Percentiles rank a stretch among this genome's conserved stretches.
Evolutionary conservation across 2,329 filamentous ascomycete species (phyloP).

Genomic region (Incumbomyces delicatus): DNA sequence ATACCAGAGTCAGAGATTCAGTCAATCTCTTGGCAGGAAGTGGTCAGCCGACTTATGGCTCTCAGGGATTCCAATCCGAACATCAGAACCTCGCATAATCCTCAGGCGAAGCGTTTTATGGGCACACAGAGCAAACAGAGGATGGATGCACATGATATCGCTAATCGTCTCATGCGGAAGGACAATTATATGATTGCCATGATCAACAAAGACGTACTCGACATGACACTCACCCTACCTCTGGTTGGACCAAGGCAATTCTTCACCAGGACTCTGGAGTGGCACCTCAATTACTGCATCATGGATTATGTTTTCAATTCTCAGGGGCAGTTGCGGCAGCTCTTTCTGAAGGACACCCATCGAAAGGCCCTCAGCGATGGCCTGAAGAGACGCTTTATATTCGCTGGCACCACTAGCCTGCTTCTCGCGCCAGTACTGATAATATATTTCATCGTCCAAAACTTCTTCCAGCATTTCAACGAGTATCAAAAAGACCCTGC

Average conservation of each 20-base stretch:
- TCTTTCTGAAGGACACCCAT: slow-evolving; percentile 76
- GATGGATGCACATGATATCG: slow-evolving; percentile 93
- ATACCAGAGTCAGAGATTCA: slow-evolving; percentile 84
- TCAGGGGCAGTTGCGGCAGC: slow-evolving; percentile 72
- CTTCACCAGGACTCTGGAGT: slow-evolving; percentile 82
- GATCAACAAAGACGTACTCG: slow-evolving; percentile 91
- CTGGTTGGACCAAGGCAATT: slow-evolving; percentile 70
- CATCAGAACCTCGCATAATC: slow-evolving; percentile 56
- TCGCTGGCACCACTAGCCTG: slow-evolving; percentile 77
- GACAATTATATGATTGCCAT: slow-evolving; percentile 96
- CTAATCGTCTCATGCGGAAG: slow-evolving; percentile 89
- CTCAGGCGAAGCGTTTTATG: slow-evolving; percentile 51
- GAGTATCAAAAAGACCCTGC: slow-evolving; percentile 93
- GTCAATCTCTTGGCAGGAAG: slow-evolving; percentile 86
- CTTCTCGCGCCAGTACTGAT: slow-evolving; percentile 79
- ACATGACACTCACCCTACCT: slow-evolving; percentile 76
- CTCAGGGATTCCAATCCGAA: slow-evolving; percentile 78
- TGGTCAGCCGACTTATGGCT: slow-evolving; percentile 76
- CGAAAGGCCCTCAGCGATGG: slow-evolving; percentile 69
- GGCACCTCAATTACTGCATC: slow-evolving; percentile 83
- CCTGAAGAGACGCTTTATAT: slow-evolving; percentile 65
- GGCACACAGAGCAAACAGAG: slow-evolving; percentile 85
- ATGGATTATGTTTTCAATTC: slow-evolving; percentile 92
- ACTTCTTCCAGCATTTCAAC: slow-evolving; percentile 92
- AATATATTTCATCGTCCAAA: slow-evolving; percentile 75